Conservation (phyloP, 23 red algal genomes). For the Gracilaria domingensis region DNA sequence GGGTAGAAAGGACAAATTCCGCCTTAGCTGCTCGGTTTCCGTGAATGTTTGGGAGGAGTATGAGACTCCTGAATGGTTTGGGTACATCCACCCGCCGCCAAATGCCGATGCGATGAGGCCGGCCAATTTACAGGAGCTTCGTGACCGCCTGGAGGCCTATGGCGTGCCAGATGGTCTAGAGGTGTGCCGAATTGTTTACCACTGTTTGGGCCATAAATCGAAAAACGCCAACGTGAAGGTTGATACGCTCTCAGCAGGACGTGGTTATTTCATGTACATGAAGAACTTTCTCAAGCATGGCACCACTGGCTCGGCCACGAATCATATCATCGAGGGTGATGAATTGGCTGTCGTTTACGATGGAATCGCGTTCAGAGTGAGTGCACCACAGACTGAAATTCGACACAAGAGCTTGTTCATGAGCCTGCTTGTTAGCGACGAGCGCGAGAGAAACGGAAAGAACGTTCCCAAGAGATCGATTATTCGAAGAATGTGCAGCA, state of each 20-base stretch:
- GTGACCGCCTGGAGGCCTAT: conserved; percentile 51
- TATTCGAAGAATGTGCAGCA: conserved; percentile 55
- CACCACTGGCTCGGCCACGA: conserved; percentile 19
- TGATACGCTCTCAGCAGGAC: conserved; percentile 51
- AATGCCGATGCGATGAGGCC: conserved; percentile 55
- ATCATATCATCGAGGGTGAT: conserved; percentile 56
- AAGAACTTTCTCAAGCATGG: conserved; percentile 67
- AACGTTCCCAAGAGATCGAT: conserved; percentile 57
- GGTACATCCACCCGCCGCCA: conserved; percentile 61
- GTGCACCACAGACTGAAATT: conserved; percentile 51
- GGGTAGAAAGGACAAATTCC: conserved; percentile 56
- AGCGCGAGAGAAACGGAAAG: conserved; percentile 57
- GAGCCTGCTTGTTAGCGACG: conserved; percentile 58
- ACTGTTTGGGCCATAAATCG: conserved; percentile 48
- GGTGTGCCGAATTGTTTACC: conserved; percentile 55
- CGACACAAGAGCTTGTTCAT: conserved; percentile 53
- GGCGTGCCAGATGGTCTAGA: conserved; percentile 51
- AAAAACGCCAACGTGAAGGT: conserved; percentile 57
- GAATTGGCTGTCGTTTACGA: conserved; percentile 64
- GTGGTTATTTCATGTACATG: conserved; percentile 68
- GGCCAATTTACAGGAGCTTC: conserved; percentile 30
- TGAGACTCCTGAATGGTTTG: conserved; percentile 66
- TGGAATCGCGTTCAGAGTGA: conserved; percentile 52
- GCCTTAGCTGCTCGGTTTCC: conserved; percentile 49
- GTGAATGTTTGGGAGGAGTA: conserved; percentile 70